These are phyloP conservation scores for Ehretia macrophylla DNA, from an alignment of 257 asterid species.

Conservation along the genomic window DNA sequence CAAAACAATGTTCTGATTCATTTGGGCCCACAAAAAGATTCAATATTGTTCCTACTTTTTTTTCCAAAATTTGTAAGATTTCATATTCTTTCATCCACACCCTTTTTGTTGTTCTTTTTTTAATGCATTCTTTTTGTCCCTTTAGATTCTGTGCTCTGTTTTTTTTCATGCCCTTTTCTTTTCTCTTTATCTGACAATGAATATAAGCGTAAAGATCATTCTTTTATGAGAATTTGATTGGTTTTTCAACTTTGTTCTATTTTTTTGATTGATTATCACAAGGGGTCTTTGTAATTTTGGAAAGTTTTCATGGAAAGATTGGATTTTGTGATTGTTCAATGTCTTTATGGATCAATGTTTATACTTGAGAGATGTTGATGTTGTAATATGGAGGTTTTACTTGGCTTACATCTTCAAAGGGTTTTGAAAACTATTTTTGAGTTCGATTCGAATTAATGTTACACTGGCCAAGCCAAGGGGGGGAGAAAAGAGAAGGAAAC, in stretches of 20 bases:
- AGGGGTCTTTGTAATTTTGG: not conserved
- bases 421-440: no score
- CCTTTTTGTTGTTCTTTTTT: no score
- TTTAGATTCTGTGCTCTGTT: no score
- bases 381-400: no score
- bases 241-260: not conserved
- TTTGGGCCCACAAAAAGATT: not conserved
- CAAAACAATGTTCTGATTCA: constrained; percentile 6
- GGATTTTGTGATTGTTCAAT: not conserved
- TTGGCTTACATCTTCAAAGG: no score
- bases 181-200: not conserved
- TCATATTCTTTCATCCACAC: not conserved
- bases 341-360: not conserved
- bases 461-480: no score
- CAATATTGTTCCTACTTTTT: not conserved
- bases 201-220: not conserved
- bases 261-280: not conserved
- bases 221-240: no score
- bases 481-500: no score
- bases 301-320: not conserved
- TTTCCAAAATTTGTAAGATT: not conserved
- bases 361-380: not conserved
- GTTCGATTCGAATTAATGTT: not conserved
- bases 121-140: not conserved
- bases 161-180: not conserved